Conservation (phyloP, 305 asterid genomes). For the Fraxinus sp. region DNA sequence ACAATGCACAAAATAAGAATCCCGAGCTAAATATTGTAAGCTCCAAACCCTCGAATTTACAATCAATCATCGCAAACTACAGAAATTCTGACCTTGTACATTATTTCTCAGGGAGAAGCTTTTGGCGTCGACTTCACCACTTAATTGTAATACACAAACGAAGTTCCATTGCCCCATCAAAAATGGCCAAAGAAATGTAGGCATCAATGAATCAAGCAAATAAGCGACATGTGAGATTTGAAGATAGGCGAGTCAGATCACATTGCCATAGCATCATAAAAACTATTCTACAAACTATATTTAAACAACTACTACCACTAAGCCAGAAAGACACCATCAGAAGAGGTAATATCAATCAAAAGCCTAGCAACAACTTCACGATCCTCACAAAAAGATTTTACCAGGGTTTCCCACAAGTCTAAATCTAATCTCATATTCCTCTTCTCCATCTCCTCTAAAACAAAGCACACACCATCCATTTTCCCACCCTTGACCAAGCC, state of each 20-base stretch:
- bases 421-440: slow-evolving; percentile 46
- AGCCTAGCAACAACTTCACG: slow-evolving; percentile 17
- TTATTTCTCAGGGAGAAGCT: background rate
- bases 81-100: background rate
- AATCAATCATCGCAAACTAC: background rate
- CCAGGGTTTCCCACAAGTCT: slow-evolving; percentile 60
- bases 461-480: slow-evolving; percentile 52
- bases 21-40: background rate
- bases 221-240: background rate
- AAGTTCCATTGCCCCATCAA: background rate
- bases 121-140: background rate
- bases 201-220: background rate
- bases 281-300: background rate
- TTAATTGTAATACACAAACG: background rate
- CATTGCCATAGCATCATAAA: background rate
- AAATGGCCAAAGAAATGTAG: background rate
- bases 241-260: background rate
- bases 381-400: slow-evolving; percentile 40
- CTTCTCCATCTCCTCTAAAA: slow-evolving; percentile 78
- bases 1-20: background rate
- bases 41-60: no score
- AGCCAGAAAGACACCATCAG: slow-evolving; percentile 5
- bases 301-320: background rate
- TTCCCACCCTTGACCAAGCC: slow-evolving; percentile 59
- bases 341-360: slow-evolving; percentile 28